Conservation (phyloP, 108 stramenopile species). For the Cyclotella cryptica region DNA sequence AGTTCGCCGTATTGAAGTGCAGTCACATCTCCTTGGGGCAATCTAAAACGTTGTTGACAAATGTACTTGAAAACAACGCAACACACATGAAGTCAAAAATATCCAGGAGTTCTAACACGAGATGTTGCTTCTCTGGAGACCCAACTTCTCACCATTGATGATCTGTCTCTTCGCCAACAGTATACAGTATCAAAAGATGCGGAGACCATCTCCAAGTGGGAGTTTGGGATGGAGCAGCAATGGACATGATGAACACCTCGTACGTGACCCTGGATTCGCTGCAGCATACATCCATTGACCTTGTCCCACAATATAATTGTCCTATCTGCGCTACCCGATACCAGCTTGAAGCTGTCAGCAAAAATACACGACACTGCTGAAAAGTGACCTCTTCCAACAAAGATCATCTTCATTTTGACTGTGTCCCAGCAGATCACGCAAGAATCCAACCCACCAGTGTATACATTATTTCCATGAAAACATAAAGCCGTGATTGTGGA, state of each 20-base stretch:
- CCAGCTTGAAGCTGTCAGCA: constrained; percentile 54
- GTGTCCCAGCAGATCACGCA: constrained; percentile 57
- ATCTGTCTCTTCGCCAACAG: constrained; percentile 25
- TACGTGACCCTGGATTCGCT: constrained; percentile 61
- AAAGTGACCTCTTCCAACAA: constrained; percentile 57
- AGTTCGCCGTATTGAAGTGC: constrained; percentile 62
- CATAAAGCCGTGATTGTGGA: constrained; percentile 56
- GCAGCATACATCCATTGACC: constrained; percentile 43
- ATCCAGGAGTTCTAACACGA: too few species aligned
- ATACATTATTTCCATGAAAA: constrained; percentile 58
- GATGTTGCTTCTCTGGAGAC: too few species aligned
- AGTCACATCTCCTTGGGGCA: constrained; percentile 58
- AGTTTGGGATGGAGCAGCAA: constrained; percentile 45
- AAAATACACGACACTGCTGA: constrained; percentile 60
- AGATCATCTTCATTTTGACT: constrained; percentile 16
- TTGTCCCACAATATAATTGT: constrained; percentile 65
- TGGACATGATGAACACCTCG: constrained; percentile 58
- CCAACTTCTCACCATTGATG: constrained; percentile 5
- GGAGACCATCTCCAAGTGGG: constrained; percentile 33
- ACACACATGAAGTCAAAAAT: too few species aligned
- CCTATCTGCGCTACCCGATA: constrained; percentile 65
- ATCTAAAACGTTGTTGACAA: constrained; percentile 43
- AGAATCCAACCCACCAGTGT: constrained; percentile 60
- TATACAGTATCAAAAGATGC: constrained; percentile 36
- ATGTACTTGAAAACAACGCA: constrained; percentile 9